These are phyloP conservation scores for Mediolabrus comicus DNA, from an alignment of 108 stramenopile species.

Conservation along the genomic window DNA sequence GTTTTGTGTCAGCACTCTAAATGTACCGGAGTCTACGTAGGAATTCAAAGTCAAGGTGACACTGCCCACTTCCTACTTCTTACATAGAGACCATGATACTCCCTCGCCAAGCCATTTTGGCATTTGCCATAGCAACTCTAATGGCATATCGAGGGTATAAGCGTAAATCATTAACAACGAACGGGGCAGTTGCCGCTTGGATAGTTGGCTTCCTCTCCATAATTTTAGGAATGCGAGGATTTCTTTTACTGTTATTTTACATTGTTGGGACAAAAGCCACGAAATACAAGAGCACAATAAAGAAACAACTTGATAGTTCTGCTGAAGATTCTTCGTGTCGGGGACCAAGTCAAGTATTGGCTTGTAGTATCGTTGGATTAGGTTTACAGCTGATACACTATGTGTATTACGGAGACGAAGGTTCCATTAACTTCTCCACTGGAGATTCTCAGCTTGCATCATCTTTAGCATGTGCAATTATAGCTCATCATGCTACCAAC, in stretches of 20 bases:
- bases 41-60: too few species aligned
- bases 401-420: conserved; percentile 58
- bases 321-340: conserved; percentile 43
- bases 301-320: conserved; percentile 53
- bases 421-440: conserved; percentile 53
- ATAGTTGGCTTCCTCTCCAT: conserved; percentile 69
- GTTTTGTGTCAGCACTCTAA: too few species aligned
- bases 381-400: conserved; percentile 50
- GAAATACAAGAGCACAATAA: conserved; percentile 58
- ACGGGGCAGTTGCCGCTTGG: conserved; percentile 64
- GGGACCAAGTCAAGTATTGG: conserved; percentile 74
- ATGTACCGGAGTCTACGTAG: too few species aligned
- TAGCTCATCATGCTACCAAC: conserved; percentile 81
- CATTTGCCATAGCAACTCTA: conserved; percentile 39
- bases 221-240: conserved; percentile 60
- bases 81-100: background rate
- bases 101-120: background rate
- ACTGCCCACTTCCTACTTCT: too few species aligned
- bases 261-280: conserved; percentile 65
- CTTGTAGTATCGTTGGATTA: conserved; percentile 63
- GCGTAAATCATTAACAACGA: conserved; percentile 49
- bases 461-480: conserved; percentile 57
- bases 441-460: conserved; percentile 26
- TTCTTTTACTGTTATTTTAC: conserved; percentile 77
- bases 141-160: conserved; percentile 43